Evolutionary conservation across 2,329 filamentous ascomycete species (phyloP).

Genomic region (Dactylellina leptospora): DNA sequence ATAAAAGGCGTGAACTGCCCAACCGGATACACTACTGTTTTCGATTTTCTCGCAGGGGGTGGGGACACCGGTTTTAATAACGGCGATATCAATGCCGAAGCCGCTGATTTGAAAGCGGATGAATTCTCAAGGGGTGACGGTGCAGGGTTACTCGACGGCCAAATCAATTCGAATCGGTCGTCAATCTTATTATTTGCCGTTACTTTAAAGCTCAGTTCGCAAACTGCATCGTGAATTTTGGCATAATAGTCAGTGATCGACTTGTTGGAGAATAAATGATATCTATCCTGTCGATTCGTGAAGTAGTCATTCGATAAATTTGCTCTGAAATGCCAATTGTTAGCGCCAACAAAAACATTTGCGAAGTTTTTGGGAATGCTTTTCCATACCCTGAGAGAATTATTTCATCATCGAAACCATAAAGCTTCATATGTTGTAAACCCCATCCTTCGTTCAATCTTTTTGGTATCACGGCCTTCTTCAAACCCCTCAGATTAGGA

Average conservation of each 20-base stretch:
- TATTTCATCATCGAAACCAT: slow-evolving; percentile 93
- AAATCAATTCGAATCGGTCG: slow-evolving; percentile 71
- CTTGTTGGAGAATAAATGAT: slow-evolving; percentile 85
- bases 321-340: slow-evolving; percentile 65
- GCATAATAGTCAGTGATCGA: slow-evolving; percentile 84
- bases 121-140: slow-evolving; percentile 78
- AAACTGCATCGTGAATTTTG: slow-evolving; percentile 77
- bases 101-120: slow-evolving; percentile 72
- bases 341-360: neutral
- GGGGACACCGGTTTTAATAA: slow-evolving; percentile 68
- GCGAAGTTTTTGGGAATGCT: neutral
- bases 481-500: slow-evolving; percentile 86
- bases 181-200: slow-evolving; percentile 67
- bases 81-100: slow-evolving; percentile 72
- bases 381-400: slow-evolving; percentile 82
- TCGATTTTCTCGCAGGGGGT: slow-evolving; percentile 61
- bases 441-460: slow-evolving; percentile 99
- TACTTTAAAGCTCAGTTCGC: slow-evolving; percentile 82
- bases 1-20: slow-evolving; percentile 88
- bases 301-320: slow-evolving; percentile 96
- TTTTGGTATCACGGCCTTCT: slow-evolving; percentile 83
- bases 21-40: slow-evolving; percentile 83
- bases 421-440: slow-evolving; percentile 98
- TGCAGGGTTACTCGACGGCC: slow-evolving; percentile 78
- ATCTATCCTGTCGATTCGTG: slow-evolving; percentile 91